Evolutionary conservation across 2,329 filamentous ascomycete species (phyloP).

Genomic region (Pyrenochaeta sp.): DNA sequence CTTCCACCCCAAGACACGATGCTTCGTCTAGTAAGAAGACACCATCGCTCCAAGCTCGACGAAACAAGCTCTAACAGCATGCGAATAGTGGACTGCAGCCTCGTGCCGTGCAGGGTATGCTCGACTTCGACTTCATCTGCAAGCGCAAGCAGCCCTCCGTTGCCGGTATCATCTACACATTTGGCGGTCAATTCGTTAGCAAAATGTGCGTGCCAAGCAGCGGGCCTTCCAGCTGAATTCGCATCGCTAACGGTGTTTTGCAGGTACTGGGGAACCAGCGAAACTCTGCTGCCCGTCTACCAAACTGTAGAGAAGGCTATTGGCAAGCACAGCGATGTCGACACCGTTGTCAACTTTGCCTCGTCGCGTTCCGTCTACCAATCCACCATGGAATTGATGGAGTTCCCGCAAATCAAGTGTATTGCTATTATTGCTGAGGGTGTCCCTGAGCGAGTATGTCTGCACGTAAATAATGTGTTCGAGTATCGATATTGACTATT

Average conservation of each 20-base stretch:
- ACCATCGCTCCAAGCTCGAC: slow-evolving; percentile 10
- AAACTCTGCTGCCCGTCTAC: slow-evolving; percentile 98
- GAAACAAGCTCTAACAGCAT: slow-evolving; percentile 28
- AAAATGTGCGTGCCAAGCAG: slow-evolving; percentile 76
- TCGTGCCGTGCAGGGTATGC: slow-evolving; percentile 70
- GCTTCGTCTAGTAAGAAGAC: slow-evolving; percentile 86
- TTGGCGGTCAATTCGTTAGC: slow-evolving; percentile 99
- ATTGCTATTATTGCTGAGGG: slow-evolving; percentile 99
- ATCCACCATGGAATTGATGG: slow-evolving; percentile 98
- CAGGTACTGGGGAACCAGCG: slow-evolving; percentile 98
- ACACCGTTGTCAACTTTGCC: slow-evolving; percentile 99
- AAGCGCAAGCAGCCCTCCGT: slow-evolving; percentile 96
- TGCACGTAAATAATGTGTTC: background rate
- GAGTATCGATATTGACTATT: slow-evolving; percentile 19
- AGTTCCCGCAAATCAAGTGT: slow-evolving; percentile 94
- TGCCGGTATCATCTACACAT: slow-evolving; percentile 99
- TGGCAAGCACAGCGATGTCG: slow-evolving; percentile 95
- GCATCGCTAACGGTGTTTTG: slow-evolving; percentile 24
- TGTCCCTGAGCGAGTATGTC: slow-evolving; percentile 92
- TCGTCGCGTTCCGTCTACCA: slow-evolving; percentile 98
- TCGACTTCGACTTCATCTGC: slow-evolving; percentile 99
- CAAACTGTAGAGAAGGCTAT: slow-evolving; percentile 92
- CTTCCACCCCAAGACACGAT: slow-evolving; percentile 99
- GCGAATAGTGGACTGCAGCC: slow-evolving; percentile 84
- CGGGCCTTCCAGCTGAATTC: slow-evolving; percentile 2